Evolutionary conservation across 257 asterid genomes (phyloP).

Genomic region (Catharanthus roseus): DNA sequence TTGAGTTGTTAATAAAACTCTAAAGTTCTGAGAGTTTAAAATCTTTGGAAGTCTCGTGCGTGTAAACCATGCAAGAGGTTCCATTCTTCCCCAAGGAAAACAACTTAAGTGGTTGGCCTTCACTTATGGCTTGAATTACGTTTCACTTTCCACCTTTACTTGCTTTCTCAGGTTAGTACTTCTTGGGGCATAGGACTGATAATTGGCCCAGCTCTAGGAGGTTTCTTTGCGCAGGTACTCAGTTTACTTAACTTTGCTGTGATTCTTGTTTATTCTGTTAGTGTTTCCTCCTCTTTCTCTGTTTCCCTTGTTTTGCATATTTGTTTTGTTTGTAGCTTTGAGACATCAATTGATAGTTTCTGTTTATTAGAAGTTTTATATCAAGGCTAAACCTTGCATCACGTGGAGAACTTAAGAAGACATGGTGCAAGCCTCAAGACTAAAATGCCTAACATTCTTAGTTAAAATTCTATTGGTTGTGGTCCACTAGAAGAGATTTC

Average conservation of each 20-base stretch:
- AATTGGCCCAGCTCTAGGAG: conserved; percentile 93
- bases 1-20: no score
- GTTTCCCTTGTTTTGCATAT: background rate
- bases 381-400: background rate
- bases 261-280: no score
- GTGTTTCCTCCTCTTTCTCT: background rate
- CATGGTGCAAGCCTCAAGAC: background rate
- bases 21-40: no score
- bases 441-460: background rate
- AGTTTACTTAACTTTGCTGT: background rate
- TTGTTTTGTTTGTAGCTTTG: background rate
- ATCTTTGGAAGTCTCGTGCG: no score
- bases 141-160: background rate
- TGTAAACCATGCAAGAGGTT: no score
- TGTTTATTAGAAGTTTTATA: no score
- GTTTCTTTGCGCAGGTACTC: conserved; percentile 77
- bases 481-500: background rate
- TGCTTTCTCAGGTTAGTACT: conserved; percentile 50
- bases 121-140: background rate
- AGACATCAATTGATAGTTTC: no score
- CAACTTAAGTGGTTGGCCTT: background rate
- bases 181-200: conserved; percentile 89
- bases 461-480: background rate
- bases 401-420: background rate
- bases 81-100: no score